Conservation (phyloP, 148 eudicot genomes). For the Chenopodium suecicum region DNA sequence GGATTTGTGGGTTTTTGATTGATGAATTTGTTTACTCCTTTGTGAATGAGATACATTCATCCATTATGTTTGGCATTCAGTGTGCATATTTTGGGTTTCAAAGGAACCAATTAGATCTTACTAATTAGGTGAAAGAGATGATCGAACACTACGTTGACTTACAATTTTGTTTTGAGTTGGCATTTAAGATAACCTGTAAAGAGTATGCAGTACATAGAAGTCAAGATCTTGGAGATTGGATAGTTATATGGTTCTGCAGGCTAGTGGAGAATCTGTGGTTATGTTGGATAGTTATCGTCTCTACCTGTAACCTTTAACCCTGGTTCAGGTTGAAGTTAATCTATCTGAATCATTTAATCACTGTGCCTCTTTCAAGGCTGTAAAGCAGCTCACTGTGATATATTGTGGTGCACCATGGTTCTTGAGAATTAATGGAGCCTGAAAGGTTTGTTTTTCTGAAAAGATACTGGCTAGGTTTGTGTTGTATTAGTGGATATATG, state of each 20-base stretch:
- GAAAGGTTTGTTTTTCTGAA: neutral
- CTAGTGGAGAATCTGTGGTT: neutral
- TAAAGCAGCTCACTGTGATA: neutral
- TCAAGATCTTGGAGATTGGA: neutral
- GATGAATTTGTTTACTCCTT: neutral
- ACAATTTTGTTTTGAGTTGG: neutral
- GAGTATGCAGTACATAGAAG: neutral
- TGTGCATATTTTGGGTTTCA: neutral
- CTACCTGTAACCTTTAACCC: neutral
- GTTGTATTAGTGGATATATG: neutral
- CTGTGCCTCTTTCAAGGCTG: neutral
- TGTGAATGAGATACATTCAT: neutral
- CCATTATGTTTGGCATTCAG: neutral
- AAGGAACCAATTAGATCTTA: neutral
- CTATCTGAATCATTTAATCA: neutral
- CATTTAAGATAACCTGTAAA: neutral
- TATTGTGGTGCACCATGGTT: neutral
- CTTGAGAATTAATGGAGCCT: neutral
- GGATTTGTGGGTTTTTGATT: neutral
- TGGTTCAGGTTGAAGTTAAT: neutral
- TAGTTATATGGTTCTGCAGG: neutral
- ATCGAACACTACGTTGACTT: no score
- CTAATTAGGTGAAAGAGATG: no score
- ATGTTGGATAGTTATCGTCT: neutral
- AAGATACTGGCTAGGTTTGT: neutral